Evolutionary conservation across 2,329 filamentous ascomycete species (phyloP), one percentile per base, ranked within the genome.

Genomic region (Tympanopsis confertula): DNA sequence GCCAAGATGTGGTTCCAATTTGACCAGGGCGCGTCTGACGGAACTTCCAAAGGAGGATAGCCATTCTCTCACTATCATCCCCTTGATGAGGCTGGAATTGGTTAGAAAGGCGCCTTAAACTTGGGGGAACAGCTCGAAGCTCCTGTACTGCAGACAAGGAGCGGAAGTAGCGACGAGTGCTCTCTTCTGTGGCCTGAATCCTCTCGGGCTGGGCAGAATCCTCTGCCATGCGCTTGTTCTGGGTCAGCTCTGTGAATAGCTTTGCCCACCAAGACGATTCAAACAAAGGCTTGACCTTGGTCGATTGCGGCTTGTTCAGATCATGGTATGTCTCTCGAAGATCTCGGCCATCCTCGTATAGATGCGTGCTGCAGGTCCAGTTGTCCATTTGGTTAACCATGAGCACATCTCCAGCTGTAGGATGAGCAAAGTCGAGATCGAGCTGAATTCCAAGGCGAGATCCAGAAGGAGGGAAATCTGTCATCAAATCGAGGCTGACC

Each of bases 11-110:
- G 2, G 55, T 60, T 20, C 60, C 61, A 18, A 56, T 55, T 39
- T 62, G 54, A 5, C 51, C 52, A 13, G 51, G 48, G 5, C 51
- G 47, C n/a, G 59, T 60, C 44, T 63, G 56, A 5, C 57, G 58
- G 47, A 67, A 67, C 37, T 58, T 62, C 63, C 63, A 67, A 14
- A 63, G 51, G 13, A 67, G 41, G 33, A 66, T 54, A 2, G 60
- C 60, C 50, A 64, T 58, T 19, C 58, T 50, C 43, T 58, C 56
- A 30, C 52, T 51, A 33, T 56, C 50, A 14, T 50, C 50, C 12
- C 42, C 44, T 2, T 47, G 35, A n/a, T 48, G 46, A 7, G 42
- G 39, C 24, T 45, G 43, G 39, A 50, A 52, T 20, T 49, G 48
- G 29, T 45, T 52, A 1, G 54, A 50, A 10, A 53, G 40, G 5